Percentiles rank a stretch among this genome's conserved stretches.
These are phyloP conservation scores for Thyridium curvatum DNA, from an alignment of 2,329 filamentous ascomycete species.

Conservation along the genomic window DNA sequence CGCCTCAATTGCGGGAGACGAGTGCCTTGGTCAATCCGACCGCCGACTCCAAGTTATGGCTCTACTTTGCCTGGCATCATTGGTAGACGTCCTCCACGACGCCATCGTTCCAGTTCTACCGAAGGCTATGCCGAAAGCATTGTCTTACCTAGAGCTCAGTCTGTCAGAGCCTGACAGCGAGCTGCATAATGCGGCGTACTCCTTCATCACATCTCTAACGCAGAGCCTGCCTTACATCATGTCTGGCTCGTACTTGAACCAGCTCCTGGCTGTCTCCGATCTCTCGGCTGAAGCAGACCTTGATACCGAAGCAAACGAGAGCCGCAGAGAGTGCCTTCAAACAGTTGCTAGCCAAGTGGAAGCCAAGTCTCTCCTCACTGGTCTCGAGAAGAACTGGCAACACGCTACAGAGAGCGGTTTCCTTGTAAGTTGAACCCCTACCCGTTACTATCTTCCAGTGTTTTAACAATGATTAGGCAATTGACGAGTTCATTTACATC, in stretches of 20 bases:
- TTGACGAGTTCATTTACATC: constrained; percentile 62
- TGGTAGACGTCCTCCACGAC: constrained; percentile 82
- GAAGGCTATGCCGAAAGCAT: constrained; percentile 62
- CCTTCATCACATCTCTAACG: constrained; percentile 71
- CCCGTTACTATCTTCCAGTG: not conserved
- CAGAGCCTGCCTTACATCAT: constrained; percentile 88
- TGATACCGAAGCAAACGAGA: constrained; percentile 55
- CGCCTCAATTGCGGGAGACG: constrained; percentile 65
- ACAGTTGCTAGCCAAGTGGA: constrained; percentile 74
- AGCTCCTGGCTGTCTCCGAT: constrained; percentile 66
- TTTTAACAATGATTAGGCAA: constrained; percentile 43
- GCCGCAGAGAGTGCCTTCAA: constrained; percentile 62
- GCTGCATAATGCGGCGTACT: constrained; percentile 76
- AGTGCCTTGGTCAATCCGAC: constrained; percentile 71
- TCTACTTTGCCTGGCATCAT: constrained; percentile 81
- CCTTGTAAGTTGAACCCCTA: constrained; percentile 39
- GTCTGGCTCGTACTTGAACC: constrained; percentile 66
- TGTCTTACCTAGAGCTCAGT: constrained; percentile 64
- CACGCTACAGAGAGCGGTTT: constrained; percentile 57
- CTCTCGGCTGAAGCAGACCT: constrained; percentile 60
- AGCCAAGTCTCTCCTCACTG: constrained; percentile 67
- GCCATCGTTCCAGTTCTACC: constrained; percentile 81
- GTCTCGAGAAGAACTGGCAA: constrained; percentile 66
- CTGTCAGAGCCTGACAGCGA: constrained; percentile 51
- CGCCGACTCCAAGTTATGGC: constrained; percentile 72